Base-by-base conservation (phyloP, 73 alveolate species). In the Tetrahymena elliotti region DNA sequence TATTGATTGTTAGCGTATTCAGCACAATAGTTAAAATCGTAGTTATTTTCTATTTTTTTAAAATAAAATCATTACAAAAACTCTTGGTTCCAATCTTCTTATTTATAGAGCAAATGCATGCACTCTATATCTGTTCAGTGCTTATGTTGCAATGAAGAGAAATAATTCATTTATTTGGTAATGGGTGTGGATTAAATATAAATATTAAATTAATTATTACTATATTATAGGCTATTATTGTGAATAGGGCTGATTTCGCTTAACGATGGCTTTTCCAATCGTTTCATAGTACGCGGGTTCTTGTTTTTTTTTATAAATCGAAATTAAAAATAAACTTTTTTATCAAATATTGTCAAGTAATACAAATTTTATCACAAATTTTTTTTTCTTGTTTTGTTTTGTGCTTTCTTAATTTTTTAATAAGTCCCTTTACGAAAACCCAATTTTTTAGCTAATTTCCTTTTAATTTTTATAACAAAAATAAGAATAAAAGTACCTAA, bases 271-370 rank as follows among this genome's bases (percentile, higher is more conserved):
- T 68, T 68, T 68, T 68, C 88, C 88, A 68, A 68, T 68, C 88
- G 88, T 68, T 68, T 68, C 88, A 68, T 68, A 27, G 88, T 68
- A n/a, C 88, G 88, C 88, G 88, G 88, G 88, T 68, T 68, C 88
- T 68, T 68, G 88, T 68, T 68, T 68, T 68, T 68, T 68, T 68
- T 68, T 68, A 31, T 68, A 68, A 68, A 68, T 68, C 88, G 88
- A 68, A 68, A 68, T 68, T 68, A 68, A 68, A 31, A 68, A 68
- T 68, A 24, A 68, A 68, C 88, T 31, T 68, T 68, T 68, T 68
- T 68, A 68, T 68, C 88, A 68, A 68, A 68, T 68, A 68, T 68
- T 68, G 88, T 68, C 88, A 68, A 68, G 88, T 68, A 68, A 68
- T 68, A 68, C 88, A 68, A 68, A 68, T 27, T 68, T 68, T 68